Percentiles rank a stretch among this genome's conserved stretches.
These are phyloP conservation scores for Trametes sp. DNA, from an alignment of 1,284 basidiomycete genomes.

Conservation along the genomic window DNA sequence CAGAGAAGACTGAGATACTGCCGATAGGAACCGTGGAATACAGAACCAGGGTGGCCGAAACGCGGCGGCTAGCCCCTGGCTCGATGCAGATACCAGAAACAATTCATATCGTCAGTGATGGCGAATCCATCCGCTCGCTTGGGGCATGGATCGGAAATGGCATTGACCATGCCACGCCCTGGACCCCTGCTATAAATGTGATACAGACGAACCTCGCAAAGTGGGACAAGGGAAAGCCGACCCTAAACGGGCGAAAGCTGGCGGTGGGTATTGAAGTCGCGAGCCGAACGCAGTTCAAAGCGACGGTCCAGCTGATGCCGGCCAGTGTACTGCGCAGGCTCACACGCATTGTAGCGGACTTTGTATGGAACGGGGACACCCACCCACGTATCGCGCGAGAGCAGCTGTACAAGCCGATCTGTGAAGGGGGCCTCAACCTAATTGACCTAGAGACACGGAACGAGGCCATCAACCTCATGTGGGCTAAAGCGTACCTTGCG, in stretches of 20 bases:
- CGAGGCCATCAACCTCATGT: neutral
- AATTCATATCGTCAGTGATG: slow-evolving; percentile 18
- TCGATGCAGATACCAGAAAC: slow-evolving; percentile 14
- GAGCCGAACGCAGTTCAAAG: slow-evolving; percentile 20
- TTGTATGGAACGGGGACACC: neutral
- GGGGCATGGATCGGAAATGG: slow-evolving; percentile 42
- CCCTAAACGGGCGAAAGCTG: slow-evolving; percentile 26
- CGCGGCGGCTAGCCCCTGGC: neutral
- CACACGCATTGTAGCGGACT: neutral
- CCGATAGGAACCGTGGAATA: slow-evolving; percentile 38
- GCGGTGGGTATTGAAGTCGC: slow-evolving; percentile 33
- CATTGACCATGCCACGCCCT: neutral
- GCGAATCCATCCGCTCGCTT: slow-evolving; percentile 32
- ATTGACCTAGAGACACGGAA: neutral
- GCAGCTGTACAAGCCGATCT: neutral
- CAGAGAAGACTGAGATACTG: slow-evolving; percentile 43
- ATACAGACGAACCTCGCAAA: neutral
- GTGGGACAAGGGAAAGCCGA: slow-evolving; percentile 32
- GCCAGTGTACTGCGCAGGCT: neutral
- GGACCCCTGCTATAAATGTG: neutral
- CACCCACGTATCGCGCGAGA: neutral
- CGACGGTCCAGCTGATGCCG: slow-evolving; percentile 34
- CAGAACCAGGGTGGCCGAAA: slow-evolving; percentile 10
- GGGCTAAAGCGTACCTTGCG: too few species aligned
- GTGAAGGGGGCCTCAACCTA: neutral